Base-by-base conservation (phyloP, 2,329 filamentous ascomycete species). In the Drechslerella stenobrocha region DNA sequence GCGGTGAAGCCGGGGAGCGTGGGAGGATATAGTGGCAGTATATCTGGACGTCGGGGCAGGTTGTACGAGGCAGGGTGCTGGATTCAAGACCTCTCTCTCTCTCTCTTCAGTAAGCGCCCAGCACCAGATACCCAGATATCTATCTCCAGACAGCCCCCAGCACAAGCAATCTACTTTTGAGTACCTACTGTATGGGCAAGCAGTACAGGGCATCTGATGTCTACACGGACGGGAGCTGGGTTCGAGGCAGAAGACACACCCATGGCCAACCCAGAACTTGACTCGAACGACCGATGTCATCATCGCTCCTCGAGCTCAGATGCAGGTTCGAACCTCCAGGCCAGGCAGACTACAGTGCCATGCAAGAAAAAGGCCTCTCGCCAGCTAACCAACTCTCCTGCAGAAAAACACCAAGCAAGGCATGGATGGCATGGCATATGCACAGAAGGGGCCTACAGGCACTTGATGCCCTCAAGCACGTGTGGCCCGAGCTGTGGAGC, bases 291-390 rank as follows among this genome's bases (percentile, higher is more conserved):
- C n/a, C n/a, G 2, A 42, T 42, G 37, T 42, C 37, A 42, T 42
- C 37, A 42, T 42, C 37, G 37, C 18, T 20, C 37, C 37, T 42
- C 37, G 37, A 42, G 37, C 37, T 42, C 37, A 18, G 37, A 42
- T 18, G 37, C 37, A 42, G 37, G 37, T 42, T 42, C 37, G 37
- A 42, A n/a, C 37, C 3, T 18, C 15, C 37, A 18, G 9, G 18
- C 37, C 37, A 42, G 37, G 37, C 37, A 20, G 37, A 9, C 15
- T 9, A 15, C 15, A 37, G 15, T 15, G 34, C 15, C 13, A 37
- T 9, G 34, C 34, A n/a, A n/a, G n/a, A n/a, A n/a, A n/a, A 32
- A 13, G 4, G 34, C 15, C 34, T n/a, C 5, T 8, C 34, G 8
- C 34, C 4, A 37, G 34, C n/a, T 37, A 37, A 4, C 8, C 15